Base-by-base conservation (phyloP, 345 rosid species). In the Moricandia moricandioides region DNA sequence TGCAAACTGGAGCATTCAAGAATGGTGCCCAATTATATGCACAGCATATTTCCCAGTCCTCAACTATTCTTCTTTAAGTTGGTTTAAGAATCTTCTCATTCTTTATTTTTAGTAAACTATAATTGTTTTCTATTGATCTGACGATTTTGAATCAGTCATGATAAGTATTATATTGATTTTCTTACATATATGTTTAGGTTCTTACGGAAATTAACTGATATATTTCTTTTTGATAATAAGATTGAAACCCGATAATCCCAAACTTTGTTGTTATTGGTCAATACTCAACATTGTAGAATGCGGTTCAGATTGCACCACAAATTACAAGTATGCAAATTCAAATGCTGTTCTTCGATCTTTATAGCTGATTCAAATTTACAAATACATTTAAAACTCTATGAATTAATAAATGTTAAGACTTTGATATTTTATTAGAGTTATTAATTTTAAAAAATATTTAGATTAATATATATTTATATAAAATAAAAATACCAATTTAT, bases 1-100 rank as follows among this genome's bases (percentile, higher is more conserved):
- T 67, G 71, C 66, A 40, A 58, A 75, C 17, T 60, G 43, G 47
- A 68, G 71, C 73, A 61, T 75, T 18, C 60, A 57, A 67, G 56
- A 67, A 58, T 67, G 68, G 43, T 67, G 69, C 6, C 68, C 56
- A 75, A 68, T 75, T 75, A 61, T 49, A 68, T 75, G 59, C 69
- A 75, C 24, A 67, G 54, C 73, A 47, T 60, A 31, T 75, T 67
- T 65, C 66, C 12, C 34, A 58, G 67, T 59, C 51, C 2, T 74
- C 79, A 68, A 60, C 40, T 67, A 49, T 47, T 12, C n/a, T 17
- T 43, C 62, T 51, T 51, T 51, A 59, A 75, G 35, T 49, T 4
- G 33, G 18, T 49, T 33, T 12, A 54, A 47, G 69, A 59, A 67
- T 75, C 43, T 60, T 68, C 7, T 60, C 55, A 16, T 58, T 16